Percentiles rank a stretch among this genome's conserved stretches.
phyloP scores from a whole-genome alignment of 805 yeast species.

The Saccharomyces paradoxus region DNA sequence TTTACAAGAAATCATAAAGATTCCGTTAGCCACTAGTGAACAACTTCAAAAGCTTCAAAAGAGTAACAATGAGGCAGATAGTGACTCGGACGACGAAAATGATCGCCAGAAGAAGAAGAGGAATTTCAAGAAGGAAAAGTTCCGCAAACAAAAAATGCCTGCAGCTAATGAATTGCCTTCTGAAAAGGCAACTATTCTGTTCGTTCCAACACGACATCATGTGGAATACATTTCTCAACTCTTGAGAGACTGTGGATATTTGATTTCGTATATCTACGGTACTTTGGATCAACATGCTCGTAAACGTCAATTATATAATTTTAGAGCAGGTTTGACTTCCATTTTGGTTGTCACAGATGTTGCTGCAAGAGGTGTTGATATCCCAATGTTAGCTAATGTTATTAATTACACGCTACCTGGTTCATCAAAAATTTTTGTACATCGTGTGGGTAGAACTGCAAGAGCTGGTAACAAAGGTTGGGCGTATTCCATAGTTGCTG shows the following conservation, averaged over 20 bases:
- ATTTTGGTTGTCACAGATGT: conserved; percentile 95
- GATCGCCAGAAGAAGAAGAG: conserved; percentile 22
- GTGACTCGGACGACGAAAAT: conserved; percentile 37
- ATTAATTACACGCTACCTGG: conserved; percentile 86
- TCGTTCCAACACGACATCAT: conserved; percentile 96
- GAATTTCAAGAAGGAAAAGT: conserved; percentile 33
- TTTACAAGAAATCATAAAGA: conserved; percentile 75
- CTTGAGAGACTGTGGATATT: conserved; percentile 71
- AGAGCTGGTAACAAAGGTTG: conserved; percentile 98
- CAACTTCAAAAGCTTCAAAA: conserved; percentile 47
- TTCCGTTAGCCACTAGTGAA: conserved; percentile 73
- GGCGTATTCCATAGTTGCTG: conserved; percentile 87
- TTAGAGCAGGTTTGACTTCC: conserved; percentile 75
- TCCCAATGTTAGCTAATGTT: conserved; percentile 92
- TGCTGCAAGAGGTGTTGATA: conserved; percentile 98
- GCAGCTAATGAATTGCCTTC: conserved; percentile 81
- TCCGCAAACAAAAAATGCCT: conserved; percentile 53
- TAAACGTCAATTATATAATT: conserved; percentile 75
- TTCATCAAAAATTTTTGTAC: conserved; percentile 87
- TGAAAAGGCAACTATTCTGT: conserved; percentile 77
- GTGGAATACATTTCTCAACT: conserved; percentile 80
- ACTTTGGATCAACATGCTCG: conserved; percentile 92
- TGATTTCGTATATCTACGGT: conserved; percentile 87
- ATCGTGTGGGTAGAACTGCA: conserved; percentile 98
- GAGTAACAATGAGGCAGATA: conserved; percentile 41